phyloP scores from a whole-genome alignment of 768 basidiomycete species.

The Boletus vermiculosoides region DNA sequence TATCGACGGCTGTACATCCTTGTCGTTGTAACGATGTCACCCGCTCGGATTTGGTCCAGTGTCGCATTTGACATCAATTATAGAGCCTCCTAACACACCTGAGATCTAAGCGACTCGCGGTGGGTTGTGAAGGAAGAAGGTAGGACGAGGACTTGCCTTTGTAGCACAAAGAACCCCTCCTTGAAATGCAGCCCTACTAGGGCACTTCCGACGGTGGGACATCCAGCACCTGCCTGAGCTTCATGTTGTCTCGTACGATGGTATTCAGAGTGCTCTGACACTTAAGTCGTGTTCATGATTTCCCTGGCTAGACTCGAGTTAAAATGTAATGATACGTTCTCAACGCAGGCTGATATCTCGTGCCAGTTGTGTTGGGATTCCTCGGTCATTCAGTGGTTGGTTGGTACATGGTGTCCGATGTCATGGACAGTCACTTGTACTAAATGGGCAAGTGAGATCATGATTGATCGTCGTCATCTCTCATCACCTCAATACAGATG shows the following conservation, averaged over 20 bases:
- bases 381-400: neutral
- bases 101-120: neutral
- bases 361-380: neutral
- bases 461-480: no score
- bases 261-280: neutral
- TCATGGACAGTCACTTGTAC: neutral
- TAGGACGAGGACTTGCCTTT: neutral
- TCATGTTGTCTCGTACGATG: neutral
- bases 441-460: neutral
- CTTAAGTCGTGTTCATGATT: no score
- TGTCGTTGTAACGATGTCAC: neutral
- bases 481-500: neutral
- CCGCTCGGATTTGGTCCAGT: neutral
- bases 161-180: neutral
- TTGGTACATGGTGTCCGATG: neutral
- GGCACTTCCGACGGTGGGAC: neutral
- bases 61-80: neutral
- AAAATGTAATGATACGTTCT: neutral
- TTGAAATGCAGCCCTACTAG: neutral
- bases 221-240: neutral
- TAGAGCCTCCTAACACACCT: neutral
- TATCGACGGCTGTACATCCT: neutral
- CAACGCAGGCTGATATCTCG: neutral
- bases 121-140: neutral
- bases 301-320: neutral